Conservation (phyloP, 2,329 filamentous ascomycete genomes). For the Calycina marina region DNA sequence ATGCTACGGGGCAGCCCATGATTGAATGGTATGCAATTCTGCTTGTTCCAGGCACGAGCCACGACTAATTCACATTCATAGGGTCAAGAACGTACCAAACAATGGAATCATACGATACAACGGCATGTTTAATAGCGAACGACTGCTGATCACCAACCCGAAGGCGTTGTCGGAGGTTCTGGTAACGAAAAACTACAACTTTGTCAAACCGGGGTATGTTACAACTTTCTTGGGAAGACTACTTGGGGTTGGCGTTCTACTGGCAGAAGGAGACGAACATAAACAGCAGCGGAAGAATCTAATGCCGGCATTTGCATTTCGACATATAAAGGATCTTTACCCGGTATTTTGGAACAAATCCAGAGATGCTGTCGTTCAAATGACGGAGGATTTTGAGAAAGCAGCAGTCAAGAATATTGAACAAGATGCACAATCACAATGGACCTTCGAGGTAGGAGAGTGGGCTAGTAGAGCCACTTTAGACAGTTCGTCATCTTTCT, state of each 20-base stretch:
- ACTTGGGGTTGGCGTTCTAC: constrained; percentile 55
- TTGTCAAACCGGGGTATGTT: constrained; percentile 44
- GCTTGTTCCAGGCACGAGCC: not conserved
- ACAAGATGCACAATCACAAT: constrained; percentile 17
- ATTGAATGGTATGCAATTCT: constrained; percentile 21
- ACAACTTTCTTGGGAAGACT: constrained; percentile 43
- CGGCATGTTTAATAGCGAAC: constrained; percentile 45
- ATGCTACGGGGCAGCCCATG: constrained; percentile 26
- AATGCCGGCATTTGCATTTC: constrained; percentile 71
- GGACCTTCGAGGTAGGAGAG: constrained; percentile 38
- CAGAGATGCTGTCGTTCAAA: constrained; percentile 47
- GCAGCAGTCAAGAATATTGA: constrained; percentile 2
- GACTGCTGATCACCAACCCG: constrained; percentile 44
- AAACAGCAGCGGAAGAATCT: constrained; percentile 67
- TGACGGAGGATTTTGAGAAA: constrained; percentile 34
- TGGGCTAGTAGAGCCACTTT: constrained; percentile 58
- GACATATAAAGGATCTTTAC: constrained; percentile 74
- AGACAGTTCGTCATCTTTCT: no score
- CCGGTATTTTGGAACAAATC: constrained; percentile 73
- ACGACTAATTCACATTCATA: constrained; percentile 6
- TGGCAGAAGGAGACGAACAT: constrained; percentile 86
- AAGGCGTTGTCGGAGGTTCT: constrained; percentile 58
- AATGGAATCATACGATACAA: constrained; percentile 56
- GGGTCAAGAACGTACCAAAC: constrained; percentile 48
- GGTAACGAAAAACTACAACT: constrained; percentile 54